Evolutionary conservation across 2,329 filamentous ascomycete species (phyloP).

Genomic region (Fonsecaea pugnacius): DNA sequence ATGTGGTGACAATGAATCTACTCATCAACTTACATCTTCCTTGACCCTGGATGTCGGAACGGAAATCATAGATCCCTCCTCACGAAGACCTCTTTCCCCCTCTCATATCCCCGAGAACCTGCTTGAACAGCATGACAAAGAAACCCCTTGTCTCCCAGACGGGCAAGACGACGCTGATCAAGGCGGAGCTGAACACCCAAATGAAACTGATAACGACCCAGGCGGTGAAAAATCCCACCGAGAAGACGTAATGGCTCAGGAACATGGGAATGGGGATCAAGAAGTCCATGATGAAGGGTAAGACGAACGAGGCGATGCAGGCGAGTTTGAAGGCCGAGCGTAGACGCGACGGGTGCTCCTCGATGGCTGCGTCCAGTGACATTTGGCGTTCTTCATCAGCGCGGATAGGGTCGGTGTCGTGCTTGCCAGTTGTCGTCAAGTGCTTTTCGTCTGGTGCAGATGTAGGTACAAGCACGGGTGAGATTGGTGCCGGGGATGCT

Average conservation of each 20-base stretch:
- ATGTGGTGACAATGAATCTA: neutral
- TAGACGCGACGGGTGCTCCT: slow-evolving; percentile 41
- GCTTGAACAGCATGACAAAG: slow-evolving; percentile 30
- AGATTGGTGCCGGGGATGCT: slow-evolving; percentile 9
- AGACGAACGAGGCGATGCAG: slow-evolving; percentile 60
- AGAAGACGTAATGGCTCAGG: slow-evolving; percentile 77
- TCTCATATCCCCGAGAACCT: slow-evolving; percentile 21
- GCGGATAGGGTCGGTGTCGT: slow-evolving; percentile 32
- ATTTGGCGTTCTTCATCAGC: slow-evolving; percentile 39
- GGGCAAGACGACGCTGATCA: slow-evolving; percentile 49
- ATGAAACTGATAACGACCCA: slow-evolving; percentile 78
- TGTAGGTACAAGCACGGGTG: slow-evolving; percentile 11
- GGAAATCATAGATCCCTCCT: neutral
- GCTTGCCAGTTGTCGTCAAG: neutral
- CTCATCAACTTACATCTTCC: neutral
- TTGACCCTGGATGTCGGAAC: neutral
- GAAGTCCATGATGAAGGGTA: slow-evolving; percentile 73
- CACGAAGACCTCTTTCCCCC: slow-evolving; percentile 1
- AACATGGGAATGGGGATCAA: slow-evolving; percentile 95
- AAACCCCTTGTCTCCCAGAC: slow-evolving; percentile 49
- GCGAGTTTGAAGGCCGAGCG: slow-evolving; percentile 52
- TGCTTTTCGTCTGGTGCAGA: slow-evolving; percentile 20
- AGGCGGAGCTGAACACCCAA: slow-evolving; percentile 60
- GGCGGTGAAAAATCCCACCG: slow-evolving; percentile 78
- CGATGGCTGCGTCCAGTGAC: slow-evolving; percentile 35